Percentiles rank a stretch among this genome's conserved stretches.
Evolutionary conservation across 495 filamentous ascomycete species (phyloP).

Genomic region (Niebla homalea): DNA sequence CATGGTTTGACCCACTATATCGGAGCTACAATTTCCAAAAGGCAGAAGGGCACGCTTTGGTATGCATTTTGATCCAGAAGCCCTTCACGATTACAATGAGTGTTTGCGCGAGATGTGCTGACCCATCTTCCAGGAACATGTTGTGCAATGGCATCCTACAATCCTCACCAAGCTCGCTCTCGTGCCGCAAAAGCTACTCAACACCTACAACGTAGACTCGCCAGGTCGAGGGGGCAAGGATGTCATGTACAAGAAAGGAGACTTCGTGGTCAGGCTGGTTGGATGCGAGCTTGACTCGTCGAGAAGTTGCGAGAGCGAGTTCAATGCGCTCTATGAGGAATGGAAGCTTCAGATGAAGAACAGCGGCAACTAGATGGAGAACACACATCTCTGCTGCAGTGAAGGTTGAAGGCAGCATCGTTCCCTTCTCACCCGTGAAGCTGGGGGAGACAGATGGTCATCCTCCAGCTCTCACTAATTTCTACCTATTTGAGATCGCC

Average conservation of each 20-base stretch:
- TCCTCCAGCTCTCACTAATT: no score
- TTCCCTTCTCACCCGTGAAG: no score
- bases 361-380: background rate
- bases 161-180: conserved; percentile 79
- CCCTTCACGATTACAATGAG: background rate
- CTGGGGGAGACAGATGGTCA: no score
- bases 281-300: conserved; percentile 47
- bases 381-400: no score
- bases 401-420: no score
- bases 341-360: conserved; percentile 19
- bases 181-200: conserved; percentile 68
- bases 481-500: no score
- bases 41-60: conserved; percentile 84
- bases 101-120: background rate
- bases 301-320: conserved; percentile 58
- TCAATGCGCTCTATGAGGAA: conserved; percentile 39
- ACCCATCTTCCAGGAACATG: conserved; percentile 50
- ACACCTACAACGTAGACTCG: conserved; percentile 53
- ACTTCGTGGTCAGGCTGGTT: conserved; percentile 65
- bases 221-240: conserved; percentile 26
- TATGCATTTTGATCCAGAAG: conserved; percentile 27
- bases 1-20: conserved; percentile 93
- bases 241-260: conserved; percentile 59
- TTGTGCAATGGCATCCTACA: conserved; percentile 98
- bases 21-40: conserved; percentile 91